Evolutionary conservation across 2,329 filamentous ascomycete species (phyloP).

Genomic region (Penicillium concentricum): DNA sequence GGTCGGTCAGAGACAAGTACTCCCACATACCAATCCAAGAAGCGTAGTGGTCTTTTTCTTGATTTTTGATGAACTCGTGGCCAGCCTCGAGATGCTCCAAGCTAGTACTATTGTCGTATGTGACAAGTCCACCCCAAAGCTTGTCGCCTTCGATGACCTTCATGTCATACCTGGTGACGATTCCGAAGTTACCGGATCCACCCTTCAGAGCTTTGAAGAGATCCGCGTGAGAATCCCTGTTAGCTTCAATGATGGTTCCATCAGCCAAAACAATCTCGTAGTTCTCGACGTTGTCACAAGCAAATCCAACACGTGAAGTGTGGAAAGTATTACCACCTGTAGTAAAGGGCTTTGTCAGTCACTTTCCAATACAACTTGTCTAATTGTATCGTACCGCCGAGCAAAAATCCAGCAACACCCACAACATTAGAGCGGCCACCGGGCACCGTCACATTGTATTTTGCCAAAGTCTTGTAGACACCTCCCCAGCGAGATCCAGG

Average conservation of each 20-base stretch:
- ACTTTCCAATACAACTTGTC: too few species aligned
- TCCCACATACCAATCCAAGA: slow-evolving; percentile 6
- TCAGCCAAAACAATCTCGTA: slow-evolving; percentile 56
- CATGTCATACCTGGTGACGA: slow-evolving; percentile 30
- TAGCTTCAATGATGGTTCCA: slow-evolving; percentile 50
- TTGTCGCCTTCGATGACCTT: slow-evolving; percentile 13
- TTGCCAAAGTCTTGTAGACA: slow-evolving; percentile 16
- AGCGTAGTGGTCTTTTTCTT: slow-evolving; percentile 21
- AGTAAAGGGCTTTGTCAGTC: neutral
- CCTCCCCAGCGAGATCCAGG: slow-evolving; percentile 21
- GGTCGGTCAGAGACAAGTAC: neutral
- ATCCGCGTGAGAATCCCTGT: slow-evolving; percentile 44
- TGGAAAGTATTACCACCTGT: slow-evolving; percentile 52
- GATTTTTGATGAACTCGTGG: slow-evolving; percentile 21
- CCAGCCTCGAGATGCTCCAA: slow-evolving; percentile 18
- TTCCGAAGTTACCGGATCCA: slow-evolving; percentile 58
- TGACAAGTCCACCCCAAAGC: slow-evolving; percentile 27
- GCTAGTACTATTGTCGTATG: slow-evolving; percentile 14
- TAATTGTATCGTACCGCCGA: slow-evolving; percentile 16
- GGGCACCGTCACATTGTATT: slow-evolving; percentile 15
- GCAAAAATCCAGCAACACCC: slow-evolving; percentile 24
- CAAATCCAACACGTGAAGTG: slow-evolving; percentile 49
- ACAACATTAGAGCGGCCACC: slow-evolving; percentile 24
- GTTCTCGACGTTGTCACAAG: slow-evolving; percentile 50
- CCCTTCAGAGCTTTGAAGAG: slow-evolving; percentile 56